Base-by-base conservation (phyloP, 345 rosid genomes). In the Chamaenerion angustifolium region DNA sequence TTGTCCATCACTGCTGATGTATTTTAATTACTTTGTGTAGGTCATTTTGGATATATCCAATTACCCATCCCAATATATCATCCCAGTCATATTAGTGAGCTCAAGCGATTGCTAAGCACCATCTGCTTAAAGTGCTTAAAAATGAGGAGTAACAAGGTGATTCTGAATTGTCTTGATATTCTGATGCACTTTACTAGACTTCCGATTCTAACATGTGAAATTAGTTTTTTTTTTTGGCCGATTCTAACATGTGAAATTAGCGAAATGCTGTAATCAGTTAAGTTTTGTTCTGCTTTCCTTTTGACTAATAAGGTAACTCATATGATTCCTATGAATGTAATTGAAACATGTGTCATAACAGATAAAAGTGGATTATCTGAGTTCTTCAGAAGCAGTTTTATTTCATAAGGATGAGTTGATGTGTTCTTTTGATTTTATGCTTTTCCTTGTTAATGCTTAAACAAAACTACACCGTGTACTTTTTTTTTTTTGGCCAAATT, bases 1-100 rank as follows among this genome's bases (percentile, higher is more conserved):
- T 31, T 31, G 1, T 31, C 37, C 37, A 31, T 31, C 37, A 31
- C 5, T 31, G 10, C 10, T 31, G 16, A 50, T 35, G 11, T 11
- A 11, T 43, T 25, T 13, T 46, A 46, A 35, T 14, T 42, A 16
- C 16, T 35, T 11, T 54, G 47, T 43, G 55, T 73, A 87, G 98
- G 98, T 55, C 96, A 87, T 67, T 92, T 92, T 69, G 98, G 98
- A 41, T 87, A 80, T 54, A 80, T 87, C 8, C 70, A 84, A 59
- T 67, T 87, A 47, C 98, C 98, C 8, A 67, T 77, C 44, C 95
- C 95, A 1, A 78, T 87, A 56, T 92, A 82, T 69, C 96, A 92
- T 64, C 98, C 98, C 5, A 80, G 78, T 55, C 89, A 92, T 68
- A 64, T 92, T 47, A 69, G 54, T 46, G 98, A 84, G 60, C 43